A percentile compares a stretch with the other conserved stretches of the same genome.
These are phyloP conservation scores for Tylopilus plumbeoviolaceoides DNA, from an alignment of 768 basidiomycete genomes.

Conservation along the genomic window DNA sequence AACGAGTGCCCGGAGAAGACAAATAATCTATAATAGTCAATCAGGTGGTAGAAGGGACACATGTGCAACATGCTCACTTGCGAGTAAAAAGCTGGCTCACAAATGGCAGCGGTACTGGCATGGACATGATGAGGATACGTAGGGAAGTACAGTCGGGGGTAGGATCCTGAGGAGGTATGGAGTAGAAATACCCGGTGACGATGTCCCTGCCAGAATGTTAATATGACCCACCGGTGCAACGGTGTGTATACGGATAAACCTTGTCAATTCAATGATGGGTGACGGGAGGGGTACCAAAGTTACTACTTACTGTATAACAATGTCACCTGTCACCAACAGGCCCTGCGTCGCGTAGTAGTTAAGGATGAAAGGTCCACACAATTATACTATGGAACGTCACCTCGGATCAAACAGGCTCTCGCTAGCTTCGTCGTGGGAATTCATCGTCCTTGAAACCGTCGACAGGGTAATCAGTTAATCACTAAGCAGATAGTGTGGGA, in stretches of 20 bases:
- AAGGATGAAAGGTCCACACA: neutral
- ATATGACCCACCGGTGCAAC: neutral
- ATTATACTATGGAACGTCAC: neutral
- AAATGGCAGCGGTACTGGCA: neutral
- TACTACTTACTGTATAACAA: neutral
- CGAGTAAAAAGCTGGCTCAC: neutral
- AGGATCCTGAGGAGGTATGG: neutral
- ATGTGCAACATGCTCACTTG: neutral
- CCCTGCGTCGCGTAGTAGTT: neutral
- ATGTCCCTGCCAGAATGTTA: neutral
- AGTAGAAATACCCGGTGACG: neutral
- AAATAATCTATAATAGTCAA: neutral
- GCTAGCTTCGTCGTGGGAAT: neutral
- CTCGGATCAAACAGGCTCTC: neutral
- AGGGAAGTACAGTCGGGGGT: neutral
- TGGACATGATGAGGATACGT: neutral
- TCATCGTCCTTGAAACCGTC: neutral
- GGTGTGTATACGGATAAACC: neutral
- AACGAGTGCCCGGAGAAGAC: neutral
- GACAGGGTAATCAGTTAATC: too few species aligned
- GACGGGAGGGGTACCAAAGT: neutral
- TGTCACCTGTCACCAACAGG: neutral
- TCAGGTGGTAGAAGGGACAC: neutral
- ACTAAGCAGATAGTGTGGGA: neutral
- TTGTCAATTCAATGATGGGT: neutral